Evolutionary conservation across 2,329 filamentous ascomycete genomes (phyloP).

Genomic region (Fusarium sp.): DNA sequence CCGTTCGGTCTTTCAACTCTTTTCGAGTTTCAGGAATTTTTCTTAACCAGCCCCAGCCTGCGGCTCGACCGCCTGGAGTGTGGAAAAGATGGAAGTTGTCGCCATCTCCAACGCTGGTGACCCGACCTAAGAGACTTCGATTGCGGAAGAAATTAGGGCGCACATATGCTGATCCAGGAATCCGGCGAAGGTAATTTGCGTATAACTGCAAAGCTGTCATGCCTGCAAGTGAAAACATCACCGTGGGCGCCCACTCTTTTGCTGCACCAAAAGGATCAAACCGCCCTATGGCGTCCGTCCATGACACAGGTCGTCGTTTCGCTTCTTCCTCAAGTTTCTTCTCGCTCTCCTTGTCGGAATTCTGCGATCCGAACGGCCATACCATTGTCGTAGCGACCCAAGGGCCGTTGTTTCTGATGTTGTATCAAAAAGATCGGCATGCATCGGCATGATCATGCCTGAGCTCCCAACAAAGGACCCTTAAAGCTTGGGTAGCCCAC

Average conservation of each 20-base stretch:
- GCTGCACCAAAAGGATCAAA: conserved; percentile 53
- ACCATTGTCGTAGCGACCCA: conserved; percentile 57
- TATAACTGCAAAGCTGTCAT: conserved; percentile 69
- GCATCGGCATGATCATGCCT: conserved; percentile 21
- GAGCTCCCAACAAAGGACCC: conserved; percentile 22
- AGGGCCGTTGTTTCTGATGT: conserved; percentile 43
- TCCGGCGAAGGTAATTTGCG: conserved; percentile 84
- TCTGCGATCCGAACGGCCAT: conserved; percentile 58
- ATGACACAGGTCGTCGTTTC: conserved; percentile 53
- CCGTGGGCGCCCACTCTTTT: conserved; percentile 58
- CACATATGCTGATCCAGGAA: conserved; percentile 83
- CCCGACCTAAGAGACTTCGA: conserved; percentile 84
- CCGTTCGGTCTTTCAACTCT: conserved; percentile 82
- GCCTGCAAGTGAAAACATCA: conserved; percentile 56
- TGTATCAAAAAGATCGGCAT: conserved; percentile 36
- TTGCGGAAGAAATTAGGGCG: conserved; percentile 81
- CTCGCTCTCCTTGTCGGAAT: conserved; percentile 43
- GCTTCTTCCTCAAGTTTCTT: conserved; percentile 36
- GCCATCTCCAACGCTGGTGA: conserved; percentile 95
- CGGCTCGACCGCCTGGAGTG: conserved; percentile 88
- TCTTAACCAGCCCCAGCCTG: conserved; percentile 95
- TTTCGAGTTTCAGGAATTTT: conserved; percentile 78
- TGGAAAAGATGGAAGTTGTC: conserved; percentile 97
- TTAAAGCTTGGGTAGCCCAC: conserved; percentile 33
- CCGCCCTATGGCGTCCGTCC: conserved; percentile 56